phyloP scores from a whole-genome alignment of 768 basidiomycete genomes.

The Collybiopsis luxurians region DNA sequence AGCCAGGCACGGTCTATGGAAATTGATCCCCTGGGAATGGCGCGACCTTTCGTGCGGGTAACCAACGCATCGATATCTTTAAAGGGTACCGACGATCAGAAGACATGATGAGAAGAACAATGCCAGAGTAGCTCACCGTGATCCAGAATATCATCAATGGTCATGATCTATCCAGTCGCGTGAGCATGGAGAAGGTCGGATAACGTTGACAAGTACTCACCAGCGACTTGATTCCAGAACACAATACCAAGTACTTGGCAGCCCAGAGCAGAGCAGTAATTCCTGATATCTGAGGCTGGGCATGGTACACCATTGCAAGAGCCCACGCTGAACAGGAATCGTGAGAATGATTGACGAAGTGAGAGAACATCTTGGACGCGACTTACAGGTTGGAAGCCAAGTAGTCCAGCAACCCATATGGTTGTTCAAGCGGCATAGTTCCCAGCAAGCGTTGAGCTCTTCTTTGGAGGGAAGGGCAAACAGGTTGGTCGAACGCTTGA shows the following conservation, averaged over 20 bases:
- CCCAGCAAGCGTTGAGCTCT: constrained; percentile 27
- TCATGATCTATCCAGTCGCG: constrained; percentile 2
- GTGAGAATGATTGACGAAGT: background rate
- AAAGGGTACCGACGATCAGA: background rate
- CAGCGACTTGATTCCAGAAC: constrained; percentile 28
- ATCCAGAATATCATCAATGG: constrained; percentile 9
- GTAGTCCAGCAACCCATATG: constrained; percentile 31
- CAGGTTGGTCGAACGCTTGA: constrained; percentile 7
- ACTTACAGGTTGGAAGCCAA: constrained; percentile 24
- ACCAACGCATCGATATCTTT: constrained; percentile 8
- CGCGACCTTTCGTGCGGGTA: constrained; percentile 5
- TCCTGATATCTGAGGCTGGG: constrained; percentile 18
- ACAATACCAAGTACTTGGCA: constrained; percentile 23
- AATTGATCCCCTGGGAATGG: constrained; percentile 7
- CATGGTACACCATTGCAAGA: constrained; percentile 27
- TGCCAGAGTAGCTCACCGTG: background rate
- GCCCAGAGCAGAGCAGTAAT: constrained; percentile 16
- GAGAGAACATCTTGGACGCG: background rate
- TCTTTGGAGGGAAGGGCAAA: constrained; percentile 15
- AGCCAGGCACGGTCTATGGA: constrained; percentile 9
- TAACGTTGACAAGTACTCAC: constrained; percentile 13
- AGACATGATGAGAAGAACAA: background rate
- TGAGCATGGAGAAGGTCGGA: background rate
- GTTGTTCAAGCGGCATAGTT: constrained; percentile 28
- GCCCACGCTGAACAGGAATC: constrained; percentile 23